Conservation (phyloP, 2,329 filamentous ascomycete genomes). For the Lachnellula hyalina region DNA sequence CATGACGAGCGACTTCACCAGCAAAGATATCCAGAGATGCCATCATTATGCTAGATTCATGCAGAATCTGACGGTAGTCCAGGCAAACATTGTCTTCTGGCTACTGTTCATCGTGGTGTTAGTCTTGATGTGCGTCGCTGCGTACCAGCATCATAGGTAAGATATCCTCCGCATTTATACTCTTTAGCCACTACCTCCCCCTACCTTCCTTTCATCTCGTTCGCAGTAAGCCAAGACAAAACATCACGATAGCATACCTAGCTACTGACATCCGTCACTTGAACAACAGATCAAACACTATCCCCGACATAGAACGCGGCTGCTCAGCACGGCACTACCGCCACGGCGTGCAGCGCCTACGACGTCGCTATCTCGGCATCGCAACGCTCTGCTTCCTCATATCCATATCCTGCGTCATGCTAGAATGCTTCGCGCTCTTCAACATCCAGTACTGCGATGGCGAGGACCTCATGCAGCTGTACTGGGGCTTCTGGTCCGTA, state of each 20-base stretch:
- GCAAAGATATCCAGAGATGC: conserved; percentile 32
- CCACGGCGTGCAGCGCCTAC: conserved; percentile 19
- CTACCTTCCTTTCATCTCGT: neutral
- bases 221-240: neutral
- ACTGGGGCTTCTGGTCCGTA: conserved; percentile 59
- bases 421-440: conserved; percentile 45
- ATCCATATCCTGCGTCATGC: conserved; percentile 42
- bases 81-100: conserved; percentile 46
- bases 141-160: conserved; percentile 26
- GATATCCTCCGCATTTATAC: neutral
- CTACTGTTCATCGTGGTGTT: conserved; percentile 40
- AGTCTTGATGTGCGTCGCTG: conserved; percentile 40
- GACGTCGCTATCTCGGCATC: conserved; percentile 35
- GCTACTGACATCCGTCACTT: neutral
- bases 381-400: conserved; percentile 41
- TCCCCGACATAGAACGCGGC: conserved; percentile 14
- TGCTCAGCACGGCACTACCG: conserved; percentile 19
- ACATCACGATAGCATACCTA: neutral
- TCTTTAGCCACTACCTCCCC: too few relatives aligned
- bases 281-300: conserved; percentile 14
- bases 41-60: conserved; percentile 42
- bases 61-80: conserved; percentile 35
- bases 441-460: conserved; percentile 50
- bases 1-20: conserved; percentile 35
- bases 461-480: conserved; percentile 53